These are phyloP conservation scores for Mimosa pudica DNA, from an alignment of 306 rosid genomes.

Conservation along the genomic window DNA sequence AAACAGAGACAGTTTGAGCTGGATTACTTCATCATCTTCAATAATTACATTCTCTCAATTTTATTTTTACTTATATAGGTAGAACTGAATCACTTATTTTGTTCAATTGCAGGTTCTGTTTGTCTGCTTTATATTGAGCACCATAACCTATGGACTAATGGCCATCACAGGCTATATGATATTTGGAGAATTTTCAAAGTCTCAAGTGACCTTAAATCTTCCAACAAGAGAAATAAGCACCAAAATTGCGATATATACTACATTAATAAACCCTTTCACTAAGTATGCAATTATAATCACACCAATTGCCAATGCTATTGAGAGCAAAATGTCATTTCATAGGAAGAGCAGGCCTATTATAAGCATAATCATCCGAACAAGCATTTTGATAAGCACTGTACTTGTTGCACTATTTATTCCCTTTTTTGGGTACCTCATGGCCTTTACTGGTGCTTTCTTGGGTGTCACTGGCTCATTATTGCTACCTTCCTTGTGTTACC, in stretches of 20 bases:
- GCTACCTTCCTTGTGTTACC: constrained; percentile 61
- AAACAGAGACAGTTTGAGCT: background rate
- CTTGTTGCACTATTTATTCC: constrained; percentile 55
- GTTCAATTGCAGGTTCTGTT: constrained; percentile 51
- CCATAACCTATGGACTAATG: constrained; percentile 58
- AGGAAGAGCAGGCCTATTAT: background rate
- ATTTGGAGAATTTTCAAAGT: constrained; percentile 47
- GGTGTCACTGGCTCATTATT: constrained; percentile 42
- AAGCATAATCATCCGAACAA: constrained; percentile 51
- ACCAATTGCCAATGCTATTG: constrained; percentile 58
- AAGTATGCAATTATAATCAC: constrained; percentile 54
- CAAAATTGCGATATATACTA: constrained; percentile 52
- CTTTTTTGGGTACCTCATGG: constrained; percentile 58
- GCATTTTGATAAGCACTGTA: constrained; percentile 46
- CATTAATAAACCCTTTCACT: constrained; percentile 50
- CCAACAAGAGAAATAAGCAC: constrained; percentile 43
- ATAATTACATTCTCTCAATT: background rate
- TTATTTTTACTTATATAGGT: background rate
- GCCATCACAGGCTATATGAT: constrained; percentile 56
- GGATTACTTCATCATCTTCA: background rate
- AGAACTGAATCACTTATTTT: background rate
- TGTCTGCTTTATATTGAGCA: constrained; percentile 47
- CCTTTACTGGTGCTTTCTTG: constrained; percentile 55
- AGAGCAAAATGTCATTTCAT: constrained; percentile 31
- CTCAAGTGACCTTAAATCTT: constrained; percentile 65